These are phyloP conservation scores for Mycena latifolia DNA, from an alignment of 768 basidiomycete species.

Conservation along the genomic window DNA sequence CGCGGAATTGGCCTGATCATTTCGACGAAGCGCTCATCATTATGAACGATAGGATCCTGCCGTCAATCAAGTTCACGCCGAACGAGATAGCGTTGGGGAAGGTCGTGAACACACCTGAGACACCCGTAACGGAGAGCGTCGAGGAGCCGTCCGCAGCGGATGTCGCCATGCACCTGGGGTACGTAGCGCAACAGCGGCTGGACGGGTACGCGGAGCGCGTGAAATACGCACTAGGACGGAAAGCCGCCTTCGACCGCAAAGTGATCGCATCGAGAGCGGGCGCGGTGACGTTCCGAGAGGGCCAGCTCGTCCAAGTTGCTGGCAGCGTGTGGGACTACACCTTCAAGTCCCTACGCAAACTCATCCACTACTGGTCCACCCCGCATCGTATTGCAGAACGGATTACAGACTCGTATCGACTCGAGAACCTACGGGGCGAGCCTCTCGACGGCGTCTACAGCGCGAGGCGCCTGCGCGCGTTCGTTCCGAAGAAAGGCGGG, in stretches of 20 bases:
- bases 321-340: conserved; percentile 42
- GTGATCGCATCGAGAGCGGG: conserved; percentile 30
- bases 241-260: conserved; percentile 43
- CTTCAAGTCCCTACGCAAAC: conserved; percentile 42
- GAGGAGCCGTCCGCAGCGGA: neutral
- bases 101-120: conserved; percentile 42
- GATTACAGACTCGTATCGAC: conserved; percentile 30
- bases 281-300: conserved; percentile 39
- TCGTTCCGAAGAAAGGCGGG: conserved; percentile 28
- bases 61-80: conserved; percentile 22
- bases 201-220: conserved; percentile 43
- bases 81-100: conserved; percentile 48
- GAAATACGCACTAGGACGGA: conserved; percentile 39
- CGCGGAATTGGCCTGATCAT: too few relatives aligned
- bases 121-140: conserved; percentile 6
- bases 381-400: conserved; percentile 36
- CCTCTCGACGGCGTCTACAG: conserved; percentile 11
- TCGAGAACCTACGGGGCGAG: conserved; percentile 27
- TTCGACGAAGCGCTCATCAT: too few relatives aligned
- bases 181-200: conserved; percentile 43
- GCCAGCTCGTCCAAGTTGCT: conserved; percentile 46
- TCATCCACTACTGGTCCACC: conserved; percentile 47
- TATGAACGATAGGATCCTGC: too few relatives aligned
- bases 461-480: conserved; percentile 20
- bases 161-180: conserved; percentile 41